Conservation (phyloP, 169 alveolate species). For the Cryptosporidium parvum region DNA sequence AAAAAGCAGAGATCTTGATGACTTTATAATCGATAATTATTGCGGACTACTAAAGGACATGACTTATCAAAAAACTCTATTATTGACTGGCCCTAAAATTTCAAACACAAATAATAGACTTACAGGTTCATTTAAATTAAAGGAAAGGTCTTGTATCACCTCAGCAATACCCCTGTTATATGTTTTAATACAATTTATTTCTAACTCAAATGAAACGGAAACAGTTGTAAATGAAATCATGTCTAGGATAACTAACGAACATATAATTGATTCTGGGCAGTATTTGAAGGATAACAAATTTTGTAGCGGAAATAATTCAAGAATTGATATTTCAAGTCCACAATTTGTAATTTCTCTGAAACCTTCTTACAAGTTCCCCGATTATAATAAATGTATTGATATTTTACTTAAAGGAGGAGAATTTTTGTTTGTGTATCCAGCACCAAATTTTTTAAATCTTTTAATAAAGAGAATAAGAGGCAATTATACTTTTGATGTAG, state of each 20-base stretch:
- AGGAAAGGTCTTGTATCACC: slow-evolving; percentile 57
- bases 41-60: slow-evolving; percentile 51
- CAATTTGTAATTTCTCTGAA: background rate
- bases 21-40: slow-evolving; percentile 25
- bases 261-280: background rate
- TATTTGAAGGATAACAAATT: background rate
- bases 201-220: slow-evolving; percentile 23
- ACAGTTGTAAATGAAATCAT: background rate
- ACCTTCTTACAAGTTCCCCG: background rate
- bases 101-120: background rate
- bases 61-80: slow-evolving; percentile 40
- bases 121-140: background rate
- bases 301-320: background rate
- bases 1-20: slow-evolving; percentile 5
- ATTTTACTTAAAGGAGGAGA: slow-evolving; percentile 47
- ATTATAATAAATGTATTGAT: slow-evolving; percentile 35
- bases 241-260: slow-evolving; percentile 35
- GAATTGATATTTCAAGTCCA: background rate
- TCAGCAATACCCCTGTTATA: slow-evolving; percentile 59
- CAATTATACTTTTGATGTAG: background rate
- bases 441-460: slow-evolving; percentile 7
- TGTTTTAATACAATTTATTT: slow-evolving; percentile 40
- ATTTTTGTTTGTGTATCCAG: slow-evolving; percentile 56
- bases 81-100: slow-evolving; percentile 47
- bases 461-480: slow-evolving; percentile 31